Percentiles rank a stretch among this genome's conserved stretches.
These are phyloP conservation scores for Fermentozyma sake DNA, from an alignment of 1,139 yeast species.

Conservation along the genomic window DNA sequence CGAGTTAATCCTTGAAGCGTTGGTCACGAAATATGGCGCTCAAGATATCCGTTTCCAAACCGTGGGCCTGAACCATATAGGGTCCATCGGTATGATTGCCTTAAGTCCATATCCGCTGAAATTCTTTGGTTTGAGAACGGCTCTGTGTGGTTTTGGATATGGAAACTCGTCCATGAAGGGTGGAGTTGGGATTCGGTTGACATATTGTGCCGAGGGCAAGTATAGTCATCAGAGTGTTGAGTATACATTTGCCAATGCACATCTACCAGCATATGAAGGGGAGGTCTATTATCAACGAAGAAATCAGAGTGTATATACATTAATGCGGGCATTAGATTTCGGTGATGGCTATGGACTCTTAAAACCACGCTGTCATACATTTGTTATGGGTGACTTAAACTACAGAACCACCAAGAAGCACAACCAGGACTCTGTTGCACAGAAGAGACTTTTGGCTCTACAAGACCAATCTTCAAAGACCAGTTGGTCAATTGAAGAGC, in stretches of 20 bases:
- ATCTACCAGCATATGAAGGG: constrained; percentile 78
- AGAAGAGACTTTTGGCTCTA: constrained; percentile 4
- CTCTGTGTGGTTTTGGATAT: constrained; percentile 51
- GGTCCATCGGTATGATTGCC: constrained; percentile 63
- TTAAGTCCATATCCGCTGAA: constrained; percentile 43
- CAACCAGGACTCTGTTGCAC: constrained; percentile 6
- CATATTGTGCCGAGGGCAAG: constrained; percentile 21
- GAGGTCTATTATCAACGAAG: constrained; percentile 41
- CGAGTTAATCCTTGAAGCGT: constrained; percentile 33
- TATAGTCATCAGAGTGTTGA: constrained; percentile 18
- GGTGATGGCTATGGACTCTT: constrained; percentile 57
- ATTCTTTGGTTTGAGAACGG: constrained; percentile 23
- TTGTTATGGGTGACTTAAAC: constrained; percentile 80
- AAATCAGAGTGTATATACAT: constrained; percentile 44
- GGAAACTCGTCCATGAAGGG: constrained; percentile 69
- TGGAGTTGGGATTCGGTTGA: constrained; percentile 57
- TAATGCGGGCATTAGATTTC: constrained; percentile 55
- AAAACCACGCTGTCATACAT: constrained; percentile 55
- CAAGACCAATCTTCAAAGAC: constrained; percentile 4
- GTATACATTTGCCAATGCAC: constrained; percentile 64
- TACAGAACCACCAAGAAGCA: constrained; percentile 52
- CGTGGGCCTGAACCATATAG: constrained; percentile 47
- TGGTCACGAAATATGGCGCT: constrained; percentile 31
- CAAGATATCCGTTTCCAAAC: constrained; percentile 35
- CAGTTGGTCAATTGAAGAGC: constrained; percentile 14